Base-by-base conservation (phyloP, 23 red algal species). In the Gracilaria gracilis region DNA sequence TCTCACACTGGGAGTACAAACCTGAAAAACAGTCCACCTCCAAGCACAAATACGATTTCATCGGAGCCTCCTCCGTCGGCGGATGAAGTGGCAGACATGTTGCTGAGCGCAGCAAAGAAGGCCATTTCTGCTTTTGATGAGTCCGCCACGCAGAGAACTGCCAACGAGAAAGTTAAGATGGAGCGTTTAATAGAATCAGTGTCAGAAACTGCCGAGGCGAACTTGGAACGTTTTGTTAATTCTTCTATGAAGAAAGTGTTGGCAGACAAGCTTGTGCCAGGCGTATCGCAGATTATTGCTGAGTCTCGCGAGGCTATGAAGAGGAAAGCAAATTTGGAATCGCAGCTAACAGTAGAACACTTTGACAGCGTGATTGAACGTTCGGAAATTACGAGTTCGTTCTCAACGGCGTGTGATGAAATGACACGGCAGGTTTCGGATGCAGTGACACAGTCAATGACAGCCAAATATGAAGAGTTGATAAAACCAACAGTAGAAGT, bases 201-300 rank as follows among this genome's bases (percentile, higher is more conserved):
- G 21, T 74, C 80, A 46, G 80, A 92, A 48, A 92, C 87, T 17
- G 87, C 87, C 0, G 57, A 77, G 29, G 49, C 87, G 19, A 90
- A 90, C 57, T 25, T 92, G 78, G 89, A 92, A 44, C 78, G 89
- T 3, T 92, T 92, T 83, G 80, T 92, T 34, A 75, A 84, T 84
- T 82, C 89, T 32, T 83, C 89, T 6, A 92, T 92, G 89, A 92
- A 92, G 64, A 82, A 83, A 15, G 61, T 84, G 5, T 24, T 92
- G 46, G 89, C 89, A 11, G 80, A 84, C 36, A 84, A 77, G 77
- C 64, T 92, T 59, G 80, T 92, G 4, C 89, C 89, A 50, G 89
- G 78, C 49, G 61, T 92, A 49, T 92, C 89, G 49, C 32, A 92
- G 80, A 92, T 92, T 25, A 75, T 92, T 72, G 78, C 89, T 5